Evolutionary conservation across 2,329 filamentous ascomycete species (phyloP), one percentile per base, ranked within the genome.

Genomic region (Penicillium sp.): DNA sequence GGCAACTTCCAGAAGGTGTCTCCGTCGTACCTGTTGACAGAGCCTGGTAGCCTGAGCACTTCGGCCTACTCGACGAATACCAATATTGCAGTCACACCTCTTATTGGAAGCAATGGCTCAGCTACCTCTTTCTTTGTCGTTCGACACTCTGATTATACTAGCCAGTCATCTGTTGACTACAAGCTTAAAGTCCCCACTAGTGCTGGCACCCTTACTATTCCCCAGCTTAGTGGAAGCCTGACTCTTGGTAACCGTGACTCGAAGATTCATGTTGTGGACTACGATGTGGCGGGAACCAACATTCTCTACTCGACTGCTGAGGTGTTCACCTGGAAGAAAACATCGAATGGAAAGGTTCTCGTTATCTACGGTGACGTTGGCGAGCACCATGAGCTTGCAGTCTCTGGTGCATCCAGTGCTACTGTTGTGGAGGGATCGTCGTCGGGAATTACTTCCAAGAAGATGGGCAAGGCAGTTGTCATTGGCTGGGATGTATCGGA

Each of bases 1-100:
- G 88, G 84, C 25, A 88, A 90, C 62, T 93, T 93, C 71, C 71
- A 90, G 50, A 87, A 87, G 62, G 87, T 85, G 0, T 89, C 88
- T 0, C 87, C 88, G 0, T 84, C 82, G 0, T 92, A 90, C 63
- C 74, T 91, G 18, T 82, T 82, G 2, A 82, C 85, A 0, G 78
- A 75, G 0, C 81, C 85, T 1, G 80, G 81, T 11, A 75, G 79
- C 62, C 40, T 67, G 29, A 70, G 67, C 7, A 71, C 65, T 6
- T 57, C 60, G 4, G 68, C 76, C 33, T 81, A 82, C 23, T 75
- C 82, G 2, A 84, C 82, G 65, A 85, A 79, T 25, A 67, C 78
- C 4, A 83, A 79, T 29, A 76, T 79, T 42, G 75, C 89, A 14
- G 79, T 84, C 20, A 90, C 88, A 1, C 85, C 85, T 0, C 71